Evolutionary conservation across 345 rosid species (phyloP), one percentile per base, ranked within the genome.

Genomic region (Citrus maxima): DNA sequence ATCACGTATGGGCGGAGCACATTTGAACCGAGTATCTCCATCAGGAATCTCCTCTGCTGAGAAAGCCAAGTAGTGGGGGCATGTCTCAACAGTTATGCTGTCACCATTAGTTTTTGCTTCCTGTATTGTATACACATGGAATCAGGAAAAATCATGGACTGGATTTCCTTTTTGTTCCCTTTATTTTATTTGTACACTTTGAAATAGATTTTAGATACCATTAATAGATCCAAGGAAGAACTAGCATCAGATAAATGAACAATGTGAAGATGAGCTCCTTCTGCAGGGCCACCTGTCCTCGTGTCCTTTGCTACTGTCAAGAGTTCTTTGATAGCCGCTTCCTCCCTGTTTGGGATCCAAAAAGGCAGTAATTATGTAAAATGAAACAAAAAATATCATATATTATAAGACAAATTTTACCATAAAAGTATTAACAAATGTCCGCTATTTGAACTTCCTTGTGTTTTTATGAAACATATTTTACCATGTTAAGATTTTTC

Each of bases 21-120:
- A 96, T 83, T 96, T 96, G 81, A 93, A 94, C 65, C 98, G 97
- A 74, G 99, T 96, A 80, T 94, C 99, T 51, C 99, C 97, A 76
- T 94, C 89, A 60, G 69, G 82, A 77, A 96, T 96, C 87, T 94
- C 98, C 82, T 96, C 99, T 38, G 98, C 89, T 79, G 99, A 87
- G 82, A 94, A 93, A 72, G 99, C 99, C 49, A 96, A 79, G 82
- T 96, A 96, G 85, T 96, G 99, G 1, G 99, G 97, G 74, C 99
- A 94, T 37, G 99, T 96, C 87, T 96, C 99, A 71, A 94, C 87
- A 64, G 91, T 91, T 66, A 96, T 73, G 86, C 93, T 93, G 86
- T 90, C 92, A 63, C 98, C 99, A 14, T 77, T 86, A 19, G 54
- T 79, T 89, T 90, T 96, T 59, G 98, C 97, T 85, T 87, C 90